Percentiles rank a stretch among this genome's conserved stretches.
Conservation (phyloP, 2,329 filamentous ascomycete genomes). For the Aspergillus ochraceoroseus region DNA sequence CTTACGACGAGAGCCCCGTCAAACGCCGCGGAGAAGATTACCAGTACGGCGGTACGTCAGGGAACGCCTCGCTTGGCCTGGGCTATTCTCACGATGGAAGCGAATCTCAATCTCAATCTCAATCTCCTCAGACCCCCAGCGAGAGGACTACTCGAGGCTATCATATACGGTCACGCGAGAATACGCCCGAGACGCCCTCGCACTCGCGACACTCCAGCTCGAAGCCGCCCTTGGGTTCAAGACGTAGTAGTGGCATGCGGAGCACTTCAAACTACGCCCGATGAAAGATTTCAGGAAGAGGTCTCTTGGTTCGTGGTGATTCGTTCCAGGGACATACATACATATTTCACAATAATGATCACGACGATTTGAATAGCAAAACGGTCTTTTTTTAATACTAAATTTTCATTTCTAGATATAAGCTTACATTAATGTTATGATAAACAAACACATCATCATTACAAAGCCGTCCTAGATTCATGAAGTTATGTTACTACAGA, state of each 20-base stretch:
- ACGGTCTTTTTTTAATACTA: too few relatives aligned
- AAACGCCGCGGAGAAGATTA: conserved; percentile 64
- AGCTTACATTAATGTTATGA: too few relatives aligned
- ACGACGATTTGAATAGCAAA: too few relatives aligned
- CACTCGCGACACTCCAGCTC: conserved; percentile 23
- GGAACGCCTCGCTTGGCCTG: conserved; percentile 24
- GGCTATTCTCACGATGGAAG: conserved; percentile 22
- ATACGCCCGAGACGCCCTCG: conserved; percentile 31
- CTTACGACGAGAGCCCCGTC: conserved; percentile 65
- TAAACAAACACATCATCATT: too few relatives aligned
- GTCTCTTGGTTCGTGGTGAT: conserved; percentile 36
- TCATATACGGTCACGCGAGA: conserved; percentile 32
- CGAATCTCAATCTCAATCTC: too few relatives aligned
- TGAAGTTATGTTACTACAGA: too few relatives aligned
- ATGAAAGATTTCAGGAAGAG: conserved; percentile 23
- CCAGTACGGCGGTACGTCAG: conserved; percentile 43
- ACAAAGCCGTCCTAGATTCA: too few relatives aligned
- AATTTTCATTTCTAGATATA: too few relatives aligned
- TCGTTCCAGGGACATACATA: too few relatives aligned
- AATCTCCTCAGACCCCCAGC: conserved; percentile 29
- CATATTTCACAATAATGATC: too few relatives aligned
- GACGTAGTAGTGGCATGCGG: conserved; percentile 22
- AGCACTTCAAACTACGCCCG: conserved; percentile 22
- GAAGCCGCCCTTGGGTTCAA: conserved; percentile 18
- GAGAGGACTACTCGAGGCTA: conserved; percentile 24